These are phyloP conservation scores for Vinca major DNA, from an alignment of 305 asterid genomes.

Conservation along the genomic window DNA sequence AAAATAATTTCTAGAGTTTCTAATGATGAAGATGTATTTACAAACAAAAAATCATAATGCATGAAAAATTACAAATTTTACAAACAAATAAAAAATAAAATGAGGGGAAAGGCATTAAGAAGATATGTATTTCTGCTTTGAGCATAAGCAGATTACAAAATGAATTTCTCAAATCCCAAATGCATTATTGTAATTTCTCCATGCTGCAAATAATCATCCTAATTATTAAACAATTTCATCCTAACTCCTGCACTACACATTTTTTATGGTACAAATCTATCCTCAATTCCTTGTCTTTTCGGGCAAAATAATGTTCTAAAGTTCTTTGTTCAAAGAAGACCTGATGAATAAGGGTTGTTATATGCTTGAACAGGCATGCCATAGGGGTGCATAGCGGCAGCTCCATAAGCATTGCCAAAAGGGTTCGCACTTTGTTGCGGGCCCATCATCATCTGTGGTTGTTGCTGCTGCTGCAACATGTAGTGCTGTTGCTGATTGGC, in stretches of 20 bases:
- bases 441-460: constrained; percentile 50
- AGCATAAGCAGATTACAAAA: constrained; percentile 24
- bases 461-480: constrained; percentile 47
- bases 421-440: constrained; percentile 55
- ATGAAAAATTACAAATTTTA: constrained; percentile 10
- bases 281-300: constrained; percentile 18
- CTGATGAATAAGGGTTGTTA: constrained; percentile 52
- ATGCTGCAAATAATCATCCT: constrained; percentile 27
- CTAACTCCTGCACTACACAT: constrained; percentile 40
- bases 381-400: constrained; percentile 37
- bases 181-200: constrained; percentile 20
- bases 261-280: constrained; percentile 38
- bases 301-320: constrained; percentile 8
- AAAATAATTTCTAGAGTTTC: too few relatives aligned
- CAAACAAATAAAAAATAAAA: constrained; percentile 8
- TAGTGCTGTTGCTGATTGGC: constrained; percentile 52
- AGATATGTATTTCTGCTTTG: constrained; percentile 10
- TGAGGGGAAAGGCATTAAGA: not conserved
- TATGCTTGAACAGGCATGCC: constrained; percentile 67
- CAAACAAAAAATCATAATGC: too few relatives aligned
- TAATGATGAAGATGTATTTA: too few relatives aligned
- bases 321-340: constrained; percentile 41
- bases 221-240: constrained; percentile 39
- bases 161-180: constrained; percentile 18
- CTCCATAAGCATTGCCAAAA: constrained; percentile 53